phyloP scores from a whole-genome alignment of 176 grass and related monocot genomes.

The Tillandsia leiboldiana region DNA sequence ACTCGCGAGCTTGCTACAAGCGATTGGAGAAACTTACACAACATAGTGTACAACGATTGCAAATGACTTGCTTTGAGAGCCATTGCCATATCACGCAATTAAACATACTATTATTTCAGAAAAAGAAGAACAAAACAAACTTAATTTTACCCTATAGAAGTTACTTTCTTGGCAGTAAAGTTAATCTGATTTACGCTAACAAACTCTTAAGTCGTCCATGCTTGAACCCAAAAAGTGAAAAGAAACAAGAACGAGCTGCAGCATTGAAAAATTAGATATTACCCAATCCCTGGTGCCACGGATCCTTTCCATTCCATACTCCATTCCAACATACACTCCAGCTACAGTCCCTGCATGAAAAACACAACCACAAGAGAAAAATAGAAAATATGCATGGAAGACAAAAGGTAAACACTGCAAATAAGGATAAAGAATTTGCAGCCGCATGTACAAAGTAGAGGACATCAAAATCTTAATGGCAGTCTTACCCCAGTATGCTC shows the following conservation, averaged over 20 bases:
- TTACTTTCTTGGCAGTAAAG: no score
- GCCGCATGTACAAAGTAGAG: not conserved
- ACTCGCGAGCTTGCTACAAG: no score
- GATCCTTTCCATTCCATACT: constrained; percentile 63
- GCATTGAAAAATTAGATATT: constrained; percentile 18
- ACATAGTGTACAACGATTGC: no score
- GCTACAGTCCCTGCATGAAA: constrained; percentile 45
- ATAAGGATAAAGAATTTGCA: not conserved
- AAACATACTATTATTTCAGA: no score
- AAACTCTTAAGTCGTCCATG: not conserved
- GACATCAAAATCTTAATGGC: not conserved
- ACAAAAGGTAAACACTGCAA: not conserved
- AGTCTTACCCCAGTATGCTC: constrained; percentile 66
- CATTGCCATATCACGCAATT: no score
- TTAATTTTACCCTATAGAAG: no score
- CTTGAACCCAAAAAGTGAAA: not conserved
- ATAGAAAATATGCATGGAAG: not conserved
- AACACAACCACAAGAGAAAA: not conserved
- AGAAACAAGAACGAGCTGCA: not conserved
- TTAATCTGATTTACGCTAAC: not conserved
- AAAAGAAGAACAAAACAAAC: no score
- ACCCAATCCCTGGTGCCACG: constrained; percentile 61
- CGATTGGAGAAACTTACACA: no score
- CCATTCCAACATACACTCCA: constrained; percentile 68
- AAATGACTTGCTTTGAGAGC: no score